Percentiles rank a stretch among this genome's conserved stretches.
Conservation (phyloP, 495 filamentous ascomycete species). For the Penicillium arizonense region DNA sequence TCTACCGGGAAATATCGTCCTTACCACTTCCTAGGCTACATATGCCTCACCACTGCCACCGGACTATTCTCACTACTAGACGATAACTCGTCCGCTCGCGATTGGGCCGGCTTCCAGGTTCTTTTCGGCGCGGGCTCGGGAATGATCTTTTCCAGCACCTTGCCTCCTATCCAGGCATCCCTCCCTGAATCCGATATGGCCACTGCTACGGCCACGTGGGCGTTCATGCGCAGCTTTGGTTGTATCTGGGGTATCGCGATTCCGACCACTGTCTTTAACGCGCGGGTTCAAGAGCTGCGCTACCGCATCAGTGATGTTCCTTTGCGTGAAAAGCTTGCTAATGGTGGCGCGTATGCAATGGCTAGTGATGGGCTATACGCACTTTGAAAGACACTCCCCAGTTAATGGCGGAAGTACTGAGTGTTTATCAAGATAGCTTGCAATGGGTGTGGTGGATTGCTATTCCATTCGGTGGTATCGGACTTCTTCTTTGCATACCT, state of each 20-base stretch:
- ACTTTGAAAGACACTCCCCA: not conserved
- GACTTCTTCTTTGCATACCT: slow-evolving; percentile 1
- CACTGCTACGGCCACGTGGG: slow-evolving; percentile 41
- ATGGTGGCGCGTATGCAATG: slow-evolving; percentile 9
- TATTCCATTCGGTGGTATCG: slow-evolving; percentile 1
- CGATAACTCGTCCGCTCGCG: slow-evolving; percentile 9
- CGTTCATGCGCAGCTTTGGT: slow-evolving; percentile 48
- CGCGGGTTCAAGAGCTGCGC: slow-evolving; percentile 3
- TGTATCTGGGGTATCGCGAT: slow-evolving; percentile 52
- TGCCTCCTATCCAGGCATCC: slow-evolving; percentile 40
- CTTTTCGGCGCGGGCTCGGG: slow-evolving; percentile 32
- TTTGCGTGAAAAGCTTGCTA: slow-evolving; percentile 4
- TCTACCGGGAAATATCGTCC: slow-evolving; percentile 45
- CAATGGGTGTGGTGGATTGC: slow-evolving; percentile 4
- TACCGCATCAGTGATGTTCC: slow-evolving; percentile 2
- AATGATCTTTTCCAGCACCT: slow-evolving; percentile 23
- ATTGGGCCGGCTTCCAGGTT: slow-evolving; percentile 33
- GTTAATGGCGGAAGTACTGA: not conserved
- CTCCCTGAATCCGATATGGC: slow-evolving; percentile 41
- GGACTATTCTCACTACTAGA: slow-evolving; percentile 39
- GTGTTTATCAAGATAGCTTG: slow-evolving; percentile 6
- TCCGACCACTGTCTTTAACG: slow-evolving; percentile 51
- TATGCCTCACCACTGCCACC: slow-evolving; percentile 35
- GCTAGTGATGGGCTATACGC: not conserved
- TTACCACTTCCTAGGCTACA: slow-evolving; percentile 38